phyloP scores from a whole-genome alignment of 2,329 filamentous ascomycete species.

The Grosmannia clavigera region DNA sequence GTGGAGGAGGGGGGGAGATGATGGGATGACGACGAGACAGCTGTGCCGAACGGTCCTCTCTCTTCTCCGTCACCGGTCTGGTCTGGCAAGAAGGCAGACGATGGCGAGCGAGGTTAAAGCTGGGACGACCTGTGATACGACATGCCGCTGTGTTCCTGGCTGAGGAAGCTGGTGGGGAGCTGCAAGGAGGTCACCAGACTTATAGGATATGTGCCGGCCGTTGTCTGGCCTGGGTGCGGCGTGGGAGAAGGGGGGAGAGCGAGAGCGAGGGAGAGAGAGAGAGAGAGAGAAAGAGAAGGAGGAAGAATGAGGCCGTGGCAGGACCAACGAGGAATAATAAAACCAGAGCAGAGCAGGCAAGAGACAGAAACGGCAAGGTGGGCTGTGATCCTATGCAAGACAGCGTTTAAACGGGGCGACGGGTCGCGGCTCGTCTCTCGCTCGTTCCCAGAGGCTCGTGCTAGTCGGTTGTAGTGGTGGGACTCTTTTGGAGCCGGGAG shows the following conservation, averaged over 20 bases:
- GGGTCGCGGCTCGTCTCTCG: slow-evolving; percentile 11
- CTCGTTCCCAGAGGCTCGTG: slow-evolving; percentile 3
- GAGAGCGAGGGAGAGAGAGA: neutral
- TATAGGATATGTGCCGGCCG: neutral
- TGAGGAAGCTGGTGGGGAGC: slow-evolving; percentile 30
- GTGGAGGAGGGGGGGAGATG: neutral
- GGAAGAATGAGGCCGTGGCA: neutral
- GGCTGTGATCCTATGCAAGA: slow-evolving; percentile 12
- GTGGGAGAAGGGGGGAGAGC: neutral
- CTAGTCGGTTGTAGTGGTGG: slow-evolving; percentile 2
- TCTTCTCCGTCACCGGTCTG: neutral
- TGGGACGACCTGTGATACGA: slow-evolving; percentile 34
- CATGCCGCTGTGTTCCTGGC: slow-evolving; percentile 35
- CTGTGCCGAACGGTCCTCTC: no score
- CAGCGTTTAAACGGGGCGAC: slow-evolving; percentile 10
- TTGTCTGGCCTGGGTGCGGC: slow-evolving; percentile 4
- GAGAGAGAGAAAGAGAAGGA: neutral
- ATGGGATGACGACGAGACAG: neutral
- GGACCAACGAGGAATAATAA: neutral
- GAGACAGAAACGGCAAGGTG: neutral
- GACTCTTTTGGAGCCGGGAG: neutral
- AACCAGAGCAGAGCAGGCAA: neutral
- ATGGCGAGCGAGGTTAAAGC: slow-evolving; percentile 19
- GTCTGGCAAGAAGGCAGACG: neutral
- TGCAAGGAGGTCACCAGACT: slow-evolving; percentile 25